Evolutionary conservation across 306 rosid species (phyloP).

Genomic region (Carpinus fangiana): DNA sequence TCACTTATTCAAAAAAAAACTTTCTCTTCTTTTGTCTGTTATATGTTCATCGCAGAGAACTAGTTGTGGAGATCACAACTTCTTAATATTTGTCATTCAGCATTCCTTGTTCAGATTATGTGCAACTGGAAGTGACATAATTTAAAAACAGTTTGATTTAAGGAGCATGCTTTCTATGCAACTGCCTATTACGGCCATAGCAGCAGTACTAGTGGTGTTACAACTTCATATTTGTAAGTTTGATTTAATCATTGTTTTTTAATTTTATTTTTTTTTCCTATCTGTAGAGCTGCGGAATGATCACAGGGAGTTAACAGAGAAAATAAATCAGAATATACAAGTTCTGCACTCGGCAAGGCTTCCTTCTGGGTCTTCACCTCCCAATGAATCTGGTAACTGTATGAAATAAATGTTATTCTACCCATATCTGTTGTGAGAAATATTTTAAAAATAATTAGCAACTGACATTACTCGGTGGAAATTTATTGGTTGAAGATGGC

Average conservation of each 20-base stretch:
- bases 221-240: not conserved
- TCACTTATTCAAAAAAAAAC: not conserved
- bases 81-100: not conserved
- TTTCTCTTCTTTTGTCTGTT: not conserved
- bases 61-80: not conserved
- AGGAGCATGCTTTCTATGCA: not conserved
- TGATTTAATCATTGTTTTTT: not conserved
- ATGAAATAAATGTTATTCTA: constrained; percentile 5
- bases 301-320: constrained; percentile 65
- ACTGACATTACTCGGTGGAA: constrained; percentile 11
- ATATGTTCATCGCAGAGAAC: not conserved
- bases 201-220: constrained; percentile 2
- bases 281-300: constrained; percentile 74
- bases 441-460: not conserved
- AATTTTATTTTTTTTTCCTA: not conserved
- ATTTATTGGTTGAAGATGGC: constrained; percentile 13
- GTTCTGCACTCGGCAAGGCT: constrained; percentile 69
- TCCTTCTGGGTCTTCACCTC: constrained; percentile 38
- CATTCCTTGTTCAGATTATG: not conserved
- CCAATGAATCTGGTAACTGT: constrained; percentile 48
- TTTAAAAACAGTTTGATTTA: not conserved
- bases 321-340: constrained; percentile 66
- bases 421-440: not conserved
- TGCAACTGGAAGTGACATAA: not conserved
- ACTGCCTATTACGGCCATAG: not conserved